Conservation (phyloP, 2,329 filamentous ascomycete species). For the Xylaria sp. region DNA sequence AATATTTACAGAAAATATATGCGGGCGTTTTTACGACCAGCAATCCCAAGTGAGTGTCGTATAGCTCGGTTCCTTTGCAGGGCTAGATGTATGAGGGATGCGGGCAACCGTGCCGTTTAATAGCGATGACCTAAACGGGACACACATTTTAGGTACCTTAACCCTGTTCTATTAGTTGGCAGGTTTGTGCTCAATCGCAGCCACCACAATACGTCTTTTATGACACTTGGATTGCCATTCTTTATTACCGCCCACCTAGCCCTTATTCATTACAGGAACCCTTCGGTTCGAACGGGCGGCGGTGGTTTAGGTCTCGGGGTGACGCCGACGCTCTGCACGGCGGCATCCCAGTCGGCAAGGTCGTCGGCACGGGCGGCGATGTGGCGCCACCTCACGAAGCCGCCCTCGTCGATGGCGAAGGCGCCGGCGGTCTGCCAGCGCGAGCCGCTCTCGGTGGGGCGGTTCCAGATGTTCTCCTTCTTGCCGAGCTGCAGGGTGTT, state of each 20-base stretch:
- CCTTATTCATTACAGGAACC: slow-evolving; percentile 42
- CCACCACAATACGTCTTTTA: not conserved
- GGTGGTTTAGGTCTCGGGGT: slow-evolving; percentile 56
- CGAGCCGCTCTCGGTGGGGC: slow-evolving; percentile 71
- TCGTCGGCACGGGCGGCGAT: slow-evolving; percentile 63
- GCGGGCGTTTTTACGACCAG: not conserved
- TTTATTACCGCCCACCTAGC: not conserved
- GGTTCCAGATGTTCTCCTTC: slow-evolving; percentile 73
- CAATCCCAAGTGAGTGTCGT: not conserved
- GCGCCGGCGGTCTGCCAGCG: slow-evolving; percentile 76
- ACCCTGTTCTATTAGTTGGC: not conserved
- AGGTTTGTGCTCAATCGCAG: not conserved
- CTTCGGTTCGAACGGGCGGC: slow-evolving; percentile 44
- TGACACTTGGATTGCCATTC: not conserved
- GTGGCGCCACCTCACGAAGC: slow-evolving; percentile 64
- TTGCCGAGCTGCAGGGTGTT: slow-evolving; percentile 68
- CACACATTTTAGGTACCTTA: not conserved
- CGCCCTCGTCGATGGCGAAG: slow-evolving; percentile 68
- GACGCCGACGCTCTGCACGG: slow-evolving; percentile 57
- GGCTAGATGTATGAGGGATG: not conserved
- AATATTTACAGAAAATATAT: not conserved
- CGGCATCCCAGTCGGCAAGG: slow-evolving; percentile 64
- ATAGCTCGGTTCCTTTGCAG: not conserved
- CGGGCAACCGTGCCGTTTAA: slow-evolving; percentile 6
- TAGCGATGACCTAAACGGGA: not conserved